Base-by-base conservation (phyloP, 257 asterid genomes). In the Coffea eugenioides region DNA sequence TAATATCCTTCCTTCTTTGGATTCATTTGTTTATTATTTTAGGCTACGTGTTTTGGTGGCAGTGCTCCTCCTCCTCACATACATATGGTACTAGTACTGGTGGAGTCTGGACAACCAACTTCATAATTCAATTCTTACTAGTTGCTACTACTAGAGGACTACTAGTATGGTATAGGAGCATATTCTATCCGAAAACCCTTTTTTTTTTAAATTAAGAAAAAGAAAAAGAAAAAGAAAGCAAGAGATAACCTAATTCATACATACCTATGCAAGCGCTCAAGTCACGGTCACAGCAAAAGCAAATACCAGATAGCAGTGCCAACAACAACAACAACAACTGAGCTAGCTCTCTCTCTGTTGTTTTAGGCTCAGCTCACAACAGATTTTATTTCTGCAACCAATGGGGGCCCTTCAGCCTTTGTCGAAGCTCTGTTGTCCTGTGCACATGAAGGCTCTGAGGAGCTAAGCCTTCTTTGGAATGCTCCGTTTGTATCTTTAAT, bases 391-490 rank as follows among this genome's bases (percentile, higher is more conserved):
- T 66, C 81, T 78, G 66, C 43, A 14, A 34, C 39, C 68, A 9
- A 77, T 70, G 82, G 84, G 82, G 77, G 34, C 34, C 84, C 85
- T 77, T 65, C 6, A 45, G 12, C 31, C 52, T 72, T 31, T 71
- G 76, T 76, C 76, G 49, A 59, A 8, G 34, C 34, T 31, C 34
- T 31, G 34, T 61, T 72, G 80, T 59, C 76, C 69, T 62, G 41
- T 18, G 83, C 93, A 88, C 91, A 85, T 86, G 89, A 83, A 82
- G 77, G 75, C 73, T 79, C 87, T 80, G 85, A 61, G 69, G 85
- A 61, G 69, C 78, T 78, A 81, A 80, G 64, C 52, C 76, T 66
- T 81, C 71, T 27, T 49, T 41, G 31, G 61, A 62, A 71, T 69
- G 81, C 85, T 82, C 75, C 73, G 41, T 74, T 71, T 83, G 56